Percentiles rank a stretch among this genome's conserved stretches.
These are phyloP conservation scores for Rutstroemia sp. DNA, from an alignment of 2,329 filamentous ascomycete genomes.

Conservation along the genomic window DNA sequence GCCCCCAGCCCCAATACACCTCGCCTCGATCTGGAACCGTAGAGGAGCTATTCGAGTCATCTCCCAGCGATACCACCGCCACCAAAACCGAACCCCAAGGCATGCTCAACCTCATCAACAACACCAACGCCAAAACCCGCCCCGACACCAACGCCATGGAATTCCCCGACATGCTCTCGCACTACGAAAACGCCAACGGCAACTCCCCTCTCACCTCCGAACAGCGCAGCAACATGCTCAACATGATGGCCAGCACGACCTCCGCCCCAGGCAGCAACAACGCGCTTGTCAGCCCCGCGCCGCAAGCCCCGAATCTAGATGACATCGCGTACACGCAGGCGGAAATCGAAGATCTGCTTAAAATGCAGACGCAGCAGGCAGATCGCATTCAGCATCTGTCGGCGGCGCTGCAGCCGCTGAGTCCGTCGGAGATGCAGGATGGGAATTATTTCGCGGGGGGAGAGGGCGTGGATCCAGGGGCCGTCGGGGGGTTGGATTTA, in stretches of 20 bases:
- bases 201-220: constrained; percentile 50
- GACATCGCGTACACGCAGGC: constrained; percentile 62
- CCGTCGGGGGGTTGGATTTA: constrained; percentile 35
- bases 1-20: constrained; percentile 26
- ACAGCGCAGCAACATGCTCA: constrained; percentile 51
- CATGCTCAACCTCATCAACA: constrained; percentile 60
- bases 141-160: constrained; percentile 33
- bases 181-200: constrained; percentile 37
- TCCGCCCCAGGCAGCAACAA: constrained; percentile 25
- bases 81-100: constrained; percentile 51
- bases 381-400: constrained; percentile 69
- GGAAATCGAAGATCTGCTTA: constrained; percentile 72
- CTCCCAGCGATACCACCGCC: constrained; percentile 39
- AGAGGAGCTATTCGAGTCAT: constrained; percentile 51
- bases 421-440: constrained; percentile 60
- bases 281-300: constrained; percentile 27
- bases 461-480: constrained; percentile 30
- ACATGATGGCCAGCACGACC: constrained; percentile 44
- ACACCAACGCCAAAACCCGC: constrained; percentile 49
- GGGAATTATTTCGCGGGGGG: constrained; percentile 28
- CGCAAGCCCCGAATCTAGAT: constrained; percentile 42
- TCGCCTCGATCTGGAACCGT: constrained; percentile 42
- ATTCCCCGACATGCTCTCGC: constrained; percentile 43
- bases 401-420: constrained; percentile 68
- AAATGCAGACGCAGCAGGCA: constrained; percentile 72